Conservation (phyloP, 306 rosid genomes). For the Arachis hypogaea region DNA sequence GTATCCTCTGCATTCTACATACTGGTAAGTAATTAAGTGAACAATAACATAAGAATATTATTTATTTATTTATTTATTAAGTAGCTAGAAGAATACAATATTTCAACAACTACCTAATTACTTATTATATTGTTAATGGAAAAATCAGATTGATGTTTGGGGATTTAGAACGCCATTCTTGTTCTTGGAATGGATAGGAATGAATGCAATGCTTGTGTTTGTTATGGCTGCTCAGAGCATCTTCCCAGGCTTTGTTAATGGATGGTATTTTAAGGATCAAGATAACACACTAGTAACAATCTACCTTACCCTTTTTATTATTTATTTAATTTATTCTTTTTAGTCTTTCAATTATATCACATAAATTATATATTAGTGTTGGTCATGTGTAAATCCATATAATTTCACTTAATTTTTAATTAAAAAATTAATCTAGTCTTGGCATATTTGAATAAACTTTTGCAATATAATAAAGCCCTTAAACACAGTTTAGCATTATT, state of each 20-base stretch:
- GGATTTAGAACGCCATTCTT: slow-evolving; percentile 63
- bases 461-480: too few relatives aligned
- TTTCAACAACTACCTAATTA: too few relatives aligned
- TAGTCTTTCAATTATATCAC: neutral
- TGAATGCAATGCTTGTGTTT: slow-evolving; percentile 82
- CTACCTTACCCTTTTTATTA: neutral
- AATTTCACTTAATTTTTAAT: too few relatives aligned
- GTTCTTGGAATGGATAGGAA: slow-evolving; percentile 79
- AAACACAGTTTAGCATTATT: too few relatives aligned
- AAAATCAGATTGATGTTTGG: slow-evolving; percentile 64
- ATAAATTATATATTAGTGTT: neutral
- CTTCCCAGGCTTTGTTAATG: slow-evolving; percentile 70
- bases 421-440: too few relatives aligned
- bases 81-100: neutral
- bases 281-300: slow-evolving; percentile 51
- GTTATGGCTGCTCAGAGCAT: slow-evolving; percentile 76
- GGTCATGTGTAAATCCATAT: too few relatives aligned
- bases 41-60: too few relatives aligned
- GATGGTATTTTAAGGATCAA: slow-evolving; percentile 60
- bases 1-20: slow-evolving; percentile 67
- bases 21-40: slow-evolving; percentile 38
- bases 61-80: neutral
- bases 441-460: too few relatives aligned
- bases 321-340: neutral
- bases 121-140: slow-evolving; percentile 12